A percentile compares a stretch with the other conserved stretches of the same genome.
Evolutionary conservation across 129 eudicot species (phyloP).

Genomic region (Helianthus tuberosus): DNA sequence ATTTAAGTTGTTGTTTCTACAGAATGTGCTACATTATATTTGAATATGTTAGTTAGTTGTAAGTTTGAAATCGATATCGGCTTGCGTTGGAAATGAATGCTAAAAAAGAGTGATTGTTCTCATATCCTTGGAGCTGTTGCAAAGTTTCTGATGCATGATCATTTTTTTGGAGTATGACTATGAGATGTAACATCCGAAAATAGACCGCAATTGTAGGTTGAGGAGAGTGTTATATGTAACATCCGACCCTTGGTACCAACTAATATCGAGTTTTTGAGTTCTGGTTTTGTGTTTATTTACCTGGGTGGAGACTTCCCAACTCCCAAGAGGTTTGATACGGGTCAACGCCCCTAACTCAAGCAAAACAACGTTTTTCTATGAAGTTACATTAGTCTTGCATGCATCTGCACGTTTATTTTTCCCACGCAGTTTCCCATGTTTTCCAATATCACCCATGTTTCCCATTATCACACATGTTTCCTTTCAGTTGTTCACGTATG

Average conservation of each 20-base stretch:
- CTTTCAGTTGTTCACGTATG: no score
- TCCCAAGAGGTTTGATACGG: no score
- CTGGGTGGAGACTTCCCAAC: not conserved
- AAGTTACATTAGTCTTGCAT: no score
- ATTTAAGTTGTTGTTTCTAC: not conserved
- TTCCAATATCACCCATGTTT: no score
- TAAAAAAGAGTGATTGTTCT: not conserved
- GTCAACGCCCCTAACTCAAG: no score
- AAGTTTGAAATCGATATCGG: not conserved
- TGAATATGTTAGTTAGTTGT: not conserved
- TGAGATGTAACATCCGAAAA: not conserved
- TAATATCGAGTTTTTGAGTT: not conserved
- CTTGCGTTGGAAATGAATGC: conserved; percentile 1
- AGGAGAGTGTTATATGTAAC: not conserved
- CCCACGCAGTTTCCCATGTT: no score
- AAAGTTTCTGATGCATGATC: not conserved
- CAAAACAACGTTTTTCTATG: no score
- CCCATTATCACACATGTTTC: no score
- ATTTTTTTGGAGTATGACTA: not conserved
- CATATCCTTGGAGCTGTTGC: not conserved
- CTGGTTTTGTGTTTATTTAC: not conserved
- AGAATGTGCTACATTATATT: not conserved
- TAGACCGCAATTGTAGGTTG: not conserved
- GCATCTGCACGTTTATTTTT: no score
- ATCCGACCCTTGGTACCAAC: not conserved